Base-by-base conservation (phyloP, 768 basidiomycete species). In the Trametes coccinea region DNA sequence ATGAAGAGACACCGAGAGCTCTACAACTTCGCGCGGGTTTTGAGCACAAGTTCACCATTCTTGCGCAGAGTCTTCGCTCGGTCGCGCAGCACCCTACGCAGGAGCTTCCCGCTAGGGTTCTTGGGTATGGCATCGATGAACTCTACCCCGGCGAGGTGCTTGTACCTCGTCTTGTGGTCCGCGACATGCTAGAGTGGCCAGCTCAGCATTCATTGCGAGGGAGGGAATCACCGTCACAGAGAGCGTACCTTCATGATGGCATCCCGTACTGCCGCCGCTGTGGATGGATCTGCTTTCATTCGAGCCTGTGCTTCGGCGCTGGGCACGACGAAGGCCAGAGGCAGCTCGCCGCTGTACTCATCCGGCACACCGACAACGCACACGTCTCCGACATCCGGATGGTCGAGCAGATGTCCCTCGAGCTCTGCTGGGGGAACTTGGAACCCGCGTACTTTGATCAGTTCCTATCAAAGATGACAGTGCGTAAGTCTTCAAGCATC, bases 301-400 rank as follows among this genome's bases (percentile, higher is more conserved):
- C 79, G 75, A 37, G 71, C 70, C 9, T 76, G 75, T 3, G 78
- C 74, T 13, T 76, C 75, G 3, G 71, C 66, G 49, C 74, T 74
- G 14, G 84, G 78, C 4, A 87, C 87, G 29, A 92, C 75, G 69
- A 83, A 92, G 6, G 34, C 34, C 34, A 37, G 34, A 37, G 91
- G 90, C 9, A 89, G 66, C 70, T 93, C 90, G 16, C 90, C 89
- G 59, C 81, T 88, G 69, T 87, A 90, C 22, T 91, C 89, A 66
- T 92, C 88, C 1, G 80, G 79, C 17, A 90, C 69, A 3, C 87
- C 82, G 7, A 92, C 86, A 29, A 71, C 68, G 59, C 70, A 69
- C 16, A 62, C 68, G 63, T 72, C 71, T 11, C 62, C 66, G 37
- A 91, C 86, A 60, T 85, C 83, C 7, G 73, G 69, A 60, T 75